Base-by-base conservation (phyloP, 768 basidiomycete genomes). In the Mycena sanguinolenta region DNA sequence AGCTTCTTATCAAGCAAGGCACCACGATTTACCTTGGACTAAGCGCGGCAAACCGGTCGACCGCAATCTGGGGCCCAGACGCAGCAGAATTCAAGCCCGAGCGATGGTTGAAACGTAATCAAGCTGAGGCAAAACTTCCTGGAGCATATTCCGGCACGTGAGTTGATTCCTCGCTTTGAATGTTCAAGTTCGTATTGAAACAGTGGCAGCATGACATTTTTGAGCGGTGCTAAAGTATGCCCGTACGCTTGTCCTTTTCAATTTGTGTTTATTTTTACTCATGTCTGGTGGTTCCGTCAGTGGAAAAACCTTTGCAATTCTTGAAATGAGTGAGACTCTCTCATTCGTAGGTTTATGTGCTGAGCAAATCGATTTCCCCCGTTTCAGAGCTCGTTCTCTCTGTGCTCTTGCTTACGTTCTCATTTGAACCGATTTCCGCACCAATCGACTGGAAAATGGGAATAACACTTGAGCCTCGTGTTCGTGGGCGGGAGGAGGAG, bases 21-120 rank as follows among this genome's bases (percentile, higher is more conserved):
- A 86, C 85, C 44, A 38, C 74, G 61, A 59, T 85, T 67, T 64
- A 79, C 75, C 53, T 80, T 62, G 78, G 83, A 44, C 44, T 82
- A 28, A 53, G 75, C 46, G 69, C 72, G 30, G 71, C 80, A 3
- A 87, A 87, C 67, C 75, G 79, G 0, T 81, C 81, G 52, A 78
- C 77, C 21, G 78, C 79, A 16, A 70, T 87, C 21, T 89, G 86
- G 86, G 87, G 87, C 13, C 79, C 81, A 3, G 86, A 88, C 68
- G 83, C 84, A 2, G 44, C 77, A 17, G 83, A 86, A 67, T 87
- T 85, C 81, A 87, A 84, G 57, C 87, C 86, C 0, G 86, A 87
- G 67, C 75, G 87, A 23, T 89, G 88, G 87, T 74, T 87, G 4
- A 75, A 75, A 2, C 75, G 67, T 38, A 69, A 77, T 25, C 77